Evolutionary conservation across 2,329 filamentous ascomycete species (phyloP).

Genomic region (Monosporascus sp.): DNA sequence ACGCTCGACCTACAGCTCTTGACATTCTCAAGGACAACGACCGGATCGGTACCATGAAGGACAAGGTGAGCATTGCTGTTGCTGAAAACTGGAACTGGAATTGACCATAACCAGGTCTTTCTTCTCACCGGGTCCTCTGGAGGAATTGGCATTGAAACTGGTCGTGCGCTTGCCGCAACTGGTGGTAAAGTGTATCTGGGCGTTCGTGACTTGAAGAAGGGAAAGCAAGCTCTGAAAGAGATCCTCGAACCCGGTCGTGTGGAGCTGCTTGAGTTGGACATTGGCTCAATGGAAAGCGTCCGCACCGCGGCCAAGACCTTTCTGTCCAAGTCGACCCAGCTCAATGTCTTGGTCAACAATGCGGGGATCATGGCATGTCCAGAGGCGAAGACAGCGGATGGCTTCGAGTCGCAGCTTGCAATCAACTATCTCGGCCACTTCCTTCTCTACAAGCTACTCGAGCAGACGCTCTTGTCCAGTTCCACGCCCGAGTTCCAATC

Average conservation of each 20-base stretch:
- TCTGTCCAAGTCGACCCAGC: conserved; percentile 6
- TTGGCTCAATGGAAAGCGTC: conserved; percentile 6
- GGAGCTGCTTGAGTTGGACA: conserved; percentile 7
- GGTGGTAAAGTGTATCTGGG: conserved; percentile 4
- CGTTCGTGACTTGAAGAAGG: conserved; percentile 4
- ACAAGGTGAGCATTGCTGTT: conserved; percentile 9
- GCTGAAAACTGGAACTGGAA: too few relatives aligned
- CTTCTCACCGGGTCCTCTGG: conserved; percentile 40
- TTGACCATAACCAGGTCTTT: conserved; percentile 22
- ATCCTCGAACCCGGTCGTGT: conserved; percentile 1
- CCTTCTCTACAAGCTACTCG: background rate
- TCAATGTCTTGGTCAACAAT: conserved; percentile 11
- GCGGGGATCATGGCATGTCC: conserved; percentile 7
- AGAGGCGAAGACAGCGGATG: conserved; percentile 2
- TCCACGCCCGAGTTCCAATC: too few relatives aligned
- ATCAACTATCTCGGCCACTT: conserved; percentile 5
- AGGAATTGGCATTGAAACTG: conserved; percentile 41
- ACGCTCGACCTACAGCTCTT: conserved; percentile 35
- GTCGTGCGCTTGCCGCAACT: conserved; percentile 36
- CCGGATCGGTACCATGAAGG: conserved; percentile 25
- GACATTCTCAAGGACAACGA: conserved; percentile 34
- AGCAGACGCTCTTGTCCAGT: too few relatives aligned
- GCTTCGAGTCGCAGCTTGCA: conserved; percentile 4
- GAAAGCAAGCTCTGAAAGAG: conserved; percentile 6
- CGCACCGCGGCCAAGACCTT: conserved; percentile 5